Conservation (phyloP, 2,329 filamentous ascomycete species). For the Pestalotiopsis sp. region DNA sequence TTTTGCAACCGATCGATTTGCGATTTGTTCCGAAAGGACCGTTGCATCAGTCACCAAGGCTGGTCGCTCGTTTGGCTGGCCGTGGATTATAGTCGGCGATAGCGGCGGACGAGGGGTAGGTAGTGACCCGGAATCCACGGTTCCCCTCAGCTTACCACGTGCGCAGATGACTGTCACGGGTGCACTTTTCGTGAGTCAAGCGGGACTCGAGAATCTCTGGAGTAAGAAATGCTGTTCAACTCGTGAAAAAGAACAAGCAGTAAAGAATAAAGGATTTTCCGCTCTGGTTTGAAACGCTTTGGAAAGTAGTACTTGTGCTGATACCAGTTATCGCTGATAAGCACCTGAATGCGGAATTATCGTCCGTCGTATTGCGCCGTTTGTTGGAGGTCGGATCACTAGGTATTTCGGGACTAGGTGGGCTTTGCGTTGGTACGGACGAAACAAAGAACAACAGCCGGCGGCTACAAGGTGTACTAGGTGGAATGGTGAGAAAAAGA, state of each 20-base stretch:
- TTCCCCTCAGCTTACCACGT: background rate
- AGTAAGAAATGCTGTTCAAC: background rate
- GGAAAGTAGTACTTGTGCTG: background rate
- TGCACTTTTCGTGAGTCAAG: background rate
- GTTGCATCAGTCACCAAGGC: background rate
- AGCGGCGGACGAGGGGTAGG: conserved; percentile 11
- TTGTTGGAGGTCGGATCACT: too few species aligned
- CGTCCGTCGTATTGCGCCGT: too few species aligned
- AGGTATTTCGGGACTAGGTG: too few species aligned
- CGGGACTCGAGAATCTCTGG: background rate
- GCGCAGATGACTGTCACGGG: conserved; percentile 5
- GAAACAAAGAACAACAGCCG: too few species aligned
- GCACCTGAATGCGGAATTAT: background rate
- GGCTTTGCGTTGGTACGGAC: too few species aligned
- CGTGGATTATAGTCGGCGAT: conserved; percentile 17
- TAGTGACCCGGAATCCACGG: background rate
- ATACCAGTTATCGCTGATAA: conserved; percentile 3
- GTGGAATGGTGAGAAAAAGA: too few species aligned
- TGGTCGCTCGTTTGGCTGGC: conserved; percentile 12
- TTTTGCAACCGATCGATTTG: too few species aligned
- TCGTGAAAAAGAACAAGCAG: background rate
- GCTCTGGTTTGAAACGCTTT: background rate
- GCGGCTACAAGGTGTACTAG: too few species aligned
- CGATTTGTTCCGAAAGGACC: background rate
- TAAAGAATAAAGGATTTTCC: background rate